These are phyloP conservation scores for Senna siamea DNA, from an alignment of 306 rosid species.

Conservation along the genomic window DNA sequence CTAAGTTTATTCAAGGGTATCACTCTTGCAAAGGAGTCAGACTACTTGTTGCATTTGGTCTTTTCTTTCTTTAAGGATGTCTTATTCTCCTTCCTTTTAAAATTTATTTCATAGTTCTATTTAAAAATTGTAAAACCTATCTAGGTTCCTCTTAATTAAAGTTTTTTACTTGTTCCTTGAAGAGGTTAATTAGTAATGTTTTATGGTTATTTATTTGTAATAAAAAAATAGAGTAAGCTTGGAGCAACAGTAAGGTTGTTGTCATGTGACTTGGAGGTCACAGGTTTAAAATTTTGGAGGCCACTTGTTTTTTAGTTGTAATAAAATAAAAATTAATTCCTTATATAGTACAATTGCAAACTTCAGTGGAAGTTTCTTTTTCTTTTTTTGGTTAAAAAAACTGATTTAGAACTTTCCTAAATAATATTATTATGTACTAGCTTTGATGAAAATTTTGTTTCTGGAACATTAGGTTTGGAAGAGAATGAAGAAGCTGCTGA, in stretches of 20 bases:
- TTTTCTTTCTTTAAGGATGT: not conserved
- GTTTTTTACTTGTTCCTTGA: constrained; percentile 16
- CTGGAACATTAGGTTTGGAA: constrained; percentile 41
- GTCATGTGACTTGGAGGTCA: too few relatives aligned
- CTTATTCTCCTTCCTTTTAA: not conserved
- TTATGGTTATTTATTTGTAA: not conserved
- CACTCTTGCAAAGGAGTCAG: not conserved
- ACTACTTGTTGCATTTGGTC: not conserved
- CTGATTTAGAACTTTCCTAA: not conserved
- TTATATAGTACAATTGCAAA: constrained; percentile 8
- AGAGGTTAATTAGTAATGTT: constrained; percentile 5
- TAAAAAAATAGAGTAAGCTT: too few relatives aligned
- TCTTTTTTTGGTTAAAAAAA: not conserved
- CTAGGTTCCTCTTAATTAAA: not conserved
- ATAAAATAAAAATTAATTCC: not conserved
- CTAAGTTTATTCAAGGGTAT: not conserved
- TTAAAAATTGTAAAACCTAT: constrained; percentile 23
- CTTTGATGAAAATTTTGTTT: constrained; percentile 26
- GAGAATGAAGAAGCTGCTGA: constrained; percentile 57
- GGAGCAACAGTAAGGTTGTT: too few relatives aligned
- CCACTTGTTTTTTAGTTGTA: too few relatives aligned
- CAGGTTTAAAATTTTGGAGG: too few relatives aligned
- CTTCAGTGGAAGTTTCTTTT: not conserved
- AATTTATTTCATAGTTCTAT: too few relatives aligned
- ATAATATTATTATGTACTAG: constrained; percentile 11